Conservation (phyloP, 257 asterid species). For the Osmanthus fragrans region DNA sequence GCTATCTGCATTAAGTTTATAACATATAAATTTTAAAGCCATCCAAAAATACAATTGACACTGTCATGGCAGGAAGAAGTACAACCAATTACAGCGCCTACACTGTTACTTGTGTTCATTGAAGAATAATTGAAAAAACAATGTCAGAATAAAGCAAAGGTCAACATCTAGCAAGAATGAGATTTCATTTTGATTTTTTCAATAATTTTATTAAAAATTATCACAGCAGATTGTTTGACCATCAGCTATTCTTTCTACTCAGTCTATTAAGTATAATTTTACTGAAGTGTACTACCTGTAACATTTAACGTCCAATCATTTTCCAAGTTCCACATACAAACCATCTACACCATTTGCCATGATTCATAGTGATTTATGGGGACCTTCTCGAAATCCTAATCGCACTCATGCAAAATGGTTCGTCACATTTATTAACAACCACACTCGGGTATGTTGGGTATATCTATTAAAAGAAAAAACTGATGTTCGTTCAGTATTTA, state of each 20-base stretch:
- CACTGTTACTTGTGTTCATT: not conserved
- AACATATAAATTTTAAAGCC: slow-evolving; percentile 17
- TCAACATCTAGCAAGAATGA: slow-evolving; percentile 9
- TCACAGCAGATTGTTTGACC: slow-evolving; percentile 8
- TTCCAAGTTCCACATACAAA: too few species aligned
- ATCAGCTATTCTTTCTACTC: not conserved
- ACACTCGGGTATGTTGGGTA: too few species aligned
- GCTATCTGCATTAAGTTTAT: slow-evolving; percentile 69
- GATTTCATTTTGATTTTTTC: not conserved
- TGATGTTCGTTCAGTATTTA: too few species aligned
- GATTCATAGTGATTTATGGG: too few species aligned
- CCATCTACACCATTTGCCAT: too few species aligned
- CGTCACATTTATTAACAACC: too few species aligned
- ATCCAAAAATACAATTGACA: slow-evolving; percentile 11
- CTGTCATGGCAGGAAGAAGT: not conserved
- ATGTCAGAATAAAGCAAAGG: slow-evolving; percentile 9
- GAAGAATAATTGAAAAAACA: slow-evolving; percentile 5
- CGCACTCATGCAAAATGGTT: too few species aligned
- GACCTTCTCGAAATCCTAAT: too few species aligned
- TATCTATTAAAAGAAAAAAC: too few species aligned
- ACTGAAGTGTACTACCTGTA: slow-evolving; percentile 3
- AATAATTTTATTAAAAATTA: not conserved
- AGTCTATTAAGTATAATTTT: not conserved
- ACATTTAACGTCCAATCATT: not conserved
- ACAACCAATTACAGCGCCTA: slow-evolving; percentile 1